Conservation (phyloP, 345 rosid genomes). For the Nephelium lappaceum region DNA sequence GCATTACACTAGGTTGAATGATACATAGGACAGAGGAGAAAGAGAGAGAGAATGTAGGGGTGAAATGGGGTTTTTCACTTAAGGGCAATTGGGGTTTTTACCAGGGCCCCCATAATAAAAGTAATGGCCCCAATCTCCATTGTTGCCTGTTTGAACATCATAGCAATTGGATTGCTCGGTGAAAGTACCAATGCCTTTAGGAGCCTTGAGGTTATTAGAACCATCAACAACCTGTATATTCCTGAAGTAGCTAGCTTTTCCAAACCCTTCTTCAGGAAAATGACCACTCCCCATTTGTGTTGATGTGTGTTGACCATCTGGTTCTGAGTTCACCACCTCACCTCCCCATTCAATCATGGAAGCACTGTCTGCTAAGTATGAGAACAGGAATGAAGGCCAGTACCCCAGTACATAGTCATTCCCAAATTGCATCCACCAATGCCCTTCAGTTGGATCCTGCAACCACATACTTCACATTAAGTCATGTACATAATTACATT, state of each 20-base stretch:
- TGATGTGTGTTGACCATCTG: slow-evolving; percentile 82
- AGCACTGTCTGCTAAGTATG: slow-evolving; percentile 86
- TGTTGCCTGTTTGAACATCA: slow-evolving; percentile 83
- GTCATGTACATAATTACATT: too few species aligned
- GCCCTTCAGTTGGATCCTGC: slow-evolving; percentile 96
- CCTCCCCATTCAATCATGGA: slow-evolving; percentile 99
- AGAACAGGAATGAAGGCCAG: slow-evolving; percentile 96
- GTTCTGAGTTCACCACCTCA: slow-evolving; percentile 88
- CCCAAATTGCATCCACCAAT: slow-evolving; percentile 99
- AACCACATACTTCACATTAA: background rate
- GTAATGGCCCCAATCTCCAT: slow-evolving; percentile 98
- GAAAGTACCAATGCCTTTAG: slow-evolving; percentile 84
- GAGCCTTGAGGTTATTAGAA: slow-evolving; percentile 93
- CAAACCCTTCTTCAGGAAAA: slow-evolving; percentile 94
- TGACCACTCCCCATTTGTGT: slow-evolving; percentile 98
- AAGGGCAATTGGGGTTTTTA: slow-evolving; percentile 75
- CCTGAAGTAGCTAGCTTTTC: slow-evolving; percentile 89
- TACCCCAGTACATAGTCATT: slow-evolving; percentile 83
- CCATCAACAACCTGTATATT: slow-evolving; percentile 85
- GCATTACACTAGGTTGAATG: slow-evolving; percentile 49
- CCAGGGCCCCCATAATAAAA: slow-evolving; percentile 98
- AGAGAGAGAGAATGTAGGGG: background rate
- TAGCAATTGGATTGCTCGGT: slow-evolving; percentile 95
- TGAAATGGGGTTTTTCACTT: slow-evolving; percentile 17
- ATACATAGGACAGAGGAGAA: slow-evolving; percentile 42